These are phyloP conservation scores for Vararia minispora DNA, from an alignment of 768 basidiomycete genomes.

Conservation along the genomic window DNA sequence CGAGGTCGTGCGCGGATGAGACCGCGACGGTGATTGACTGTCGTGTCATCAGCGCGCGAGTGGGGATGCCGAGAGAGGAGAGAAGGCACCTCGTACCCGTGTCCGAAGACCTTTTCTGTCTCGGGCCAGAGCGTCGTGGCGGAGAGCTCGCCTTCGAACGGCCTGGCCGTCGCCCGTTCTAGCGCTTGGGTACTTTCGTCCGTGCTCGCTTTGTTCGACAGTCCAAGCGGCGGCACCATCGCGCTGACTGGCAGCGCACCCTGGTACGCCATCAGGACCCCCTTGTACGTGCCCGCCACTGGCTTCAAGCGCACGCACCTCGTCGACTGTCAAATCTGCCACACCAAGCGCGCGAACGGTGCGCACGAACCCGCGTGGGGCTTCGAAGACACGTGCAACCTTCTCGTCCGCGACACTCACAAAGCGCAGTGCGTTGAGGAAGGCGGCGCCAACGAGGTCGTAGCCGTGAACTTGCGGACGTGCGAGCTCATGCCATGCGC, in stretches of 20 bases:
- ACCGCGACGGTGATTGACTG: slow-evolving; percentile 75
- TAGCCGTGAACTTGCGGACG: slow-evolving; percentile 98
- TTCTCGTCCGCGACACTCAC: slow-evolving; percentile 95
- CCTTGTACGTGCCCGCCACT: neutral
- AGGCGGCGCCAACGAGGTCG: slow-evolving; percentile 72
- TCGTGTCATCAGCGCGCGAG: neutral
- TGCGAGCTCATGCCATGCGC: slow-evolving; percentile 74
- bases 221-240: slow-evolving; percentile 83
- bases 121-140: slow-evolving; percentile 93
- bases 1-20: slow-evolving; percentile 53
- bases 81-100: slow-evolving; percentile 82
- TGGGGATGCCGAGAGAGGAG: neutral
- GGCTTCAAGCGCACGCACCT: slow-evolving; percentile 27
- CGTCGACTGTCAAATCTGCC: slow-evolving; percentile 34
- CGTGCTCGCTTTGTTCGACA: slow-evolving; percentile 87
- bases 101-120: slow-evolving; percentile 92
- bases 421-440: slow-evolving; percentile 67
- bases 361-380: slow-evolving; percentile 70
- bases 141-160: slow-evolving; percentile 88
- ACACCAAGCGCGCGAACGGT: slow-evolving; percentile 41
- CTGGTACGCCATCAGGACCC: too few species aligned
- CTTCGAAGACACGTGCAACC: slow-evolving; percentile 87
- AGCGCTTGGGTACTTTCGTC: slow-evolving; percentile 26
- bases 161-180: slow-evolving; percentile 26
- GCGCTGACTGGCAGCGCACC: slow-evolving; percentile 62